A percentile compares a stretch with the other conserved stretches of the same genome.
Evolutionary conservation across 2,329 filamentous ascomycete genomes (phyloP).

Genomic region (Calycina herbarum): DNA sequence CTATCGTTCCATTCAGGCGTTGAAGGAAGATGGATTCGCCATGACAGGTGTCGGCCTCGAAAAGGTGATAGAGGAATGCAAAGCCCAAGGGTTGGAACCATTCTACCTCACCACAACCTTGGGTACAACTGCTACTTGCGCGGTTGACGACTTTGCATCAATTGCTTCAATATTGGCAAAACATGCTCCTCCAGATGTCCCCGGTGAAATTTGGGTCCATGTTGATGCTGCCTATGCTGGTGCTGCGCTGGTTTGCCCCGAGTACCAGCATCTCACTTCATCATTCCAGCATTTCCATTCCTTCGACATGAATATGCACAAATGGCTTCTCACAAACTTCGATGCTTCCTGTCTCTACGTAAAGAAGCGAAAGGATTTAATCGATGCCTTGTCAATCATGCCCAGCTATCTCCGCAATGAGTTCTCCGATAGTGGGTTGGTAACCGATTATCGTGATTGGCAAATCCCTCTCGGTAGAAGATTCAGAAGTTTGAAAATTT

Average conservation of each 20-base stretch:
- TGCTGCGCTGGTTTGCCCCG: constrained; percentile 76
- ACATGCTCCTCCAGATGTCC: constrained; percentile 41
- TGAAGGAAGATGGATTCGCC: constrained; percentile 63
- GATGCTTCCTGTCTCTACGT: constrained; percentile 82
- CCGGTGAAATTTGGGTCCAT: constrained; percentile 78
- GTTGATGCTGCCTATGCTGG: constrained; percentile 93
- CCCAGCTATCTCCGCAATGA: constrained; percentile 81
- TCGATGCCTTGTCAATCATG: constrained; percentile 73
- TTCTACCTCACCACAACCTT: constrained; percentile 85
- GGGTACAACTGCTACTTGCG: constrained; percentile 86
- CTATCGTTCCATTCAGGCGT: constrained; percentile 67
- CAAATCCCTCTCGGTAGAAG: constrained; percentile 89
- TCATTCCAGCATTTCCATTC: constrained; percentile 72
- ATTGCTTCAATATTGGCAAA: constrained; percentile 37
- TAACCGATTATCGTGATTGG: constrained; percentile 97
- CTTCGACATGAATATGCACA: constrained; percentile 96
- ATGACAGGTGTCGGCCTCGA: constrained; percentile 67
- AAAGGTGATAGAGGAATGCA: constrained; percentile 62
- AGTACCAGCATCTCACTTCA: constrained; percentile 69
- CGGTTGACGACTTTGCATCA: constrained; percentile 72
- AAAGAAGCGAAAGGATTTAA: constrained; percentile 72
- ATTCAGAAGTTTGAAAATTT: constrained; percentile 88
- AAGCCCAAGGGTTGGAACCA: constrained; percentile 70
- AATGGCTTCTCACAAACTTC: constrained; percentile 95
- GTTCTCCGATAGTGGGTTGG: constrained; percentile 76